Evolutionary conservation across 495 filamentous ascomycete species (phyloP).

Genomic region (Chaetomium tenue): DNA sequence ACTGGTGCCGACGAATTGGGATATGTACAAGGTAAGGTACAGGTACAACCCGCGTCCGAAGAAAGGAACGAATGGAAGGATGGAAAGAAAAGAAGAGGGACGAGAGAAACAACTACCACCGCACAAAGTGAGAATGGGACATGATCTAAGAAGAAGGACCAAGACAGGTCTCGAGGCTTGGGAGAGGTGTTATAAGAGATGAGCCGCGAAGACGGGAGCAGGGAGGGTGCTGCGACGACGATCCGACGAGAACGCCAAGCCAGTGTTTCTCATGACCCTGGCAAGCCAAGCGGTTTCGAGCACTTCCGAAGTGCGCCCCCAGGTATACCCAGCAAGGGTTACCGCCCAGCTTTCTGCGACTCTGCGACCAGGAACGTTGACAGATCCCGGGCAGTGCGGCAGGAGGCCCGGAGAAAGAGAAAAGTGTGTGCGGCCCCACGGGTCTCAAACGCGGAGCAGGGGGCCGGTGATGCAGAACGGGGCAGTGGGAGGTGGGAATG

Average conservation of each 20-base stretch:
- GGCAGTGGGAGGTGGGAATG: slow-evolving; percentile 10
- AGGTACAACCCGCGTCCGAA: slow-evolving; percentile 38
- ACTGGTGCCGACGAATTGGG: slow-evolving; percentile 37
- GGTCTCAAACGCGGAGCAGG: slow-evolving; percentile 47
- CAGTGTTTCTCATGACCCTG: slow-evolving; percentile 42
- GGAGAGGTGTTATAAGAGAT: slow-evolving; percentile 30
- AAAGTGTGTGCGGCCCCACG: slow-evolving; percentile 44
- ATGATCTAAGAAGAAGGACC: slow-evolving; percentile 31
- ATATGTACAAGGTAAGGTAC: slow-evolving; percentile 23
- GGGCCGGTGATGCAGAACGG: slow-evolving; percentile 26
- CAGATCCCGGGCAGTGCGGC: slow-evolving; percentile 24
- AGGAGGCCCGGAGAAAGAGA: slow-evolving; percentile 23
- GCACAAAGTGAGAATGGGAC: slow-evolving; percentile 38
- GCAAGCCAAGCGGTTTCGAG: slow-evolving; percentile 39
- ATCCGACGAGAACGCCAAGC: slow-evolving; percentile 39
- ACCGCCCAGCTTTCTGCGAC: slow-evolving; percentile 32
- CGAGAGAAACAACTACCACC: slow-evolving; percentile 49
- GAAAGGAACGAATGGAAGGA: slow-evolving; percentile 50
- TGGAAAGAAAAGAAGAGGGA: slow-evolving; percentile 33
- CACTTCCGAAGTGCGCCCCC: slow-evolving; percentile 13
- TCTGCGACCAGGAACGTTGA: slow-evolving; percentile 37
- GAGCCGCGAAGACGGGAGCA: slow-evolving; percentile 25
- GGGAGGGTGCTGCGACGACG: slow-evolving; percentile 29
- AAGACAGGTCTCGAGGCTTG: slow-evolving; percentile 23
- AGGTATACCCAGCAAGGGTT: slow-evolving; percentile 5